These are phyloP conservation scores for Nepenthes mirabilis DNA, from an alignment of 148 eudicot genomes.

Conservation along the genomic window DNA sequence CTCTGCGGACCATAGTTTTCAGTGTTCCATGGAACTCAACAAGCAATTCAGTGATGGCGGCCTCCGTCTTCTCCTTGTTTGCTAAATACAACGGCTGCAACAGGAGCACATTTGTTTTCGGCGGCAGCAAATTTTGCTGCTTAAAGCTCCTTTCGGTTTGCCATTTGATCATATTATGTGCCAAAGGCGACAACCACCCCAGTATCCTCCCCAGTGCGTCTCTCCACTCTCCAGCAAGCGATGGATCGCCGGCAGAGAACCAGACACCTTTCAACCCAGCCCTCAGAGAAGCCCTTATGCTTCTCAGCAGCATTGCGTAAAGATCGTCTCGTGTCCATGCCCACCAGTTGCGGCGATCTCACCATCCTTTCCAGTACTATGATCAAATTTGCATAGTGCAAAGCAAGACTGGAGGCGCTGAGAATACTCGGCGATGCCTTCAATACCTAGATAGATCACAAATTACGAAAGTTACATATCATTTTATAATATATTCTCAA, in stretches of 20 bases:
- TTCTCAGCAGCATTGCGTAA: conserved; percentile 67
- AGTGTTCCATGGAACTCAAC: conserved; percentile 34
- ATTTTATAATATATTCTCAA: too few species aligned
- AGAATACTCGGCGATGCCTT: conserved; percentile 43
- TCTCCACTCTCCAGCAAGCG: conserved; percentile 75
- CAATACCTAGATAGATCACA: background rate
- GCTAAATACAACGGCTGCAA: conserved; percentile 70
- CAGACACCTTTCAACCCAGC: conserved; percentile 61
- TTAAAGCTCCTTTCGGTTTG: conserved; percentile 86
- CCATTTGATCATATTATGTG: conserved; percentile 95
- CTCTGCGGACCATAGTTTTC: too few species aligned
- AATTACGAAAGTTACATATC: too few species aligned
- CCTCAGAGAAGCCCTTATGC: conserved; percentile 47
- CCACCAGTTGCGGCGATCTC: conserved; percentile 70
- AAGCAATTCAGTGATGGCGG: conserved; percentile 76
- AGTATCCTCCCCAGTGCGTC: conserved; percentile 69
- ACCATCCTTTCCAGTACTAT: conserved; percentile 81
- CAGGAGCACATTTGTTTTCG: conserved; percentile 46
- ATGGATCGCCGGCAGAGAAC: conserved; percentile 58
- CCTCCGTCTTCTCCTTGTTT: conserved; percentile 62
- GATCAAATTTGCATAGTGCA: conserved; percentile 82
- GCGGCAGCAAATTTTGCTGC: conserved; percentile 28
- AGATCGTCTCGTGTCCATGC: conserved; percentile 84
- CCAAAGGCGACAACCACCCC: conserved; percentile 72
- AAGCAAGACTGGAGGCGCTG: conserved; percentile 56